Conservation (phyloP, 169 alveolate genomes). For the Plasmodium coatneyi region DNA sequence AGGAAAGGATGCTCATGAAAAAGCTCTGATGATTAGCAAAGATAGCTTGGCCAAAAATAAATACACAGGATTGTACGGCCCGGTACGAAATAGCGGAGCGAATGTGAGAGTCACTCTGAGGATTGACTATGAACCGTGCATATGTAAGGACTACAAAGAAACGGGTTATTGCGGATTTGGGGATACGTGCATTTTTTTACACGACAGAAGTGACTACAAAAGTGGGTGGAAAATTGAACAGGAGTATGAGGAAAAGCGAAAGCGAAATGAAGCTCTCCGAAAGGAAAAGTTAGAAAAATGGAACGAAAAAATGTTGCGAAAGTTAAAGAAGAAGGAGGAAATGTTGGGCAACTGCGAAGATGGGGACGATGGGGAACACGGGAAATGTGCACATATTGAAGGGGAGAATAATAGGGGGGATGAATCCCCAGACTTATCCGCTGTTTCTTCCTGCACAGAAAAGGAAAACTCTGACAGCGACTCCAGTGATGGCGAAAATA, state of each 20-base stretch:
- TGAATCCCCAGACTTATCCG: slow-evolving; percentile 14
- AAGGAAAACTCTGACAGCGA: slow-evolving; percentile 47
- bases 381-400: slow-evolving; percentile 1
- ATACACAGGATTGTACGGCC: slow-evolving; percentile 91
- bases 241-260: slow-evolving; percentile 92
- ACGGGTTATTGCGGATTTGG: slow-evolving; percentile 99
- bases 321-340: slow-evolving; percentile 77
- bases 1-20: slow-evolving; percentile 89
- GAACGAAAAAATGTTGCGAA: slow-evolving; percentile 79
- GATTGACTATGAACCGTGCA: slow-evolving; percentile 96
- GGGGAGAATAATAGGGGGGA: slow-evolving; percentile 64
- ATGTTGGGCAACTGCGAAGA: slow-evolving; percentile 43
- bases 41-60: slow-evolving; percentile 88
- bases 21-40: slow-evolving; percentile 82
- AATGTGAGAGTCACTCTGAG: slow-evolving; percentile 93
- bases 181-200: slow-evolving; percentile 96
- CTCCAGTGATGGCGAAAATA: slow-evolving; percentile 71
- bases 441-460: slow-evolving; percentile 41
- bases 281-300: slow-evolving; percentile 82
- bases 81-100: slow-evolving; percentile 88
- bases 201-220: slow-evolving; percentile 97
- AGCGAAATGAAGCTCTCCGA: slow-evolving; percentile 84
- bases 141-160: slow-evolving; percentile 97
- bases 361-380: slow-evolving; percentile 62
- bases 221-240: slow-evolving; percentile 95